Conservation (phyloP, 176 grass and related monocot species). For the Eragrostis curvula region DNA sequence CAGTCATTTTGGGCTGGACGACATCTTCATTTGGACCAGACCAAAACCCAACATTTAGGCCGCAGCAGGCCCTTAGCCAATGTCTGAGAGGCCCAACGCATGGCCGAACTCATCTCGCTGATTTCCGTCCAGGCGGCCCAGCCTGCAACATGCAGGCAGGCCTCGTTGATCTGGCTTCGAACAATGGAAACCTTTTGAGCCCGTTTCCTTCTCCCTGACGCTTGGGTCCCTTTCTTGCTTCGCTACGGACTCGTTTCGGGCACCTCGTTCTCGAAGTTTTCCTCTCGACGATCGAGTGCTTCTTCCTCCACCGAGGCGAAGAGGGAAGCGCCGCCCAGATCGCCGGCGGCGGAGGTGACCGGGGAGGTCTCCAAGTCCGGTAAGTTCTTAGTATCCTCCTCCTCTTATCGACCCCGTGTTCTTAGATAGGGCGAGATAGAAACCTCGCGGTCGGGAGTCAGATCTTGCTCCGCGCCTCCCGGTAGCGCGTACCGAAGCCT, state of each 20-base stretch:
- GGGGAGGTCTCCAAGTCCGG: neutral
- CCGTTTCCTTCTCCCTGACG: neutral
- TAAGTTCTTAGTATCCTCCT: neutral
- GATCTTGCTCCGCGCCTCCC: slow-evolving; percentile 32
- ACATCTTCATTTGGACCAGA: neutral
- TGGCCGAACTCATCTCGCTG: too few relatives aligned
- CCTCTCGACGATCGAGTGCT: neutral
- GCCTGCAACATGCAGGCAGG: neutral
- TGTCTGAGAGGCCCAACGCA: neutral
- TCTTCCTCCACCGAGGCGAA: slow-evolving; percentile 5
- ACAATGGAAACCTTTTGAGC: neutral
- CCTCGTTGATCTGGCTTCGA: neutral
- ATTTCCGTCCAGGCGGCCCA: neutral
- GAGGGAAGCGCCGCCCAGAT: slow-evolving; percentile 10
- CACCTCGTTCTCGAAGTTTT: slow-evolving; percentile 2
- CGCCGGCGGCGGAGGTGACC: slow-evolving; percentile 3
- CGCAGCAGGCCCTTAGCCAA: neutral
- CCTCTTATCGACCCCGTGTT: neutral
- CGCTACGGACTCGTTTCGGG: neutral
- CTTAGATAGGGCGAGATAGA: neutral
- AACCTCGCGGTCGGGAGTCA: neutral
- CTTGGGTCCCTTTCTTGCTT: neutral
- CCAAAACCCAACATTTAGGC: neutral
- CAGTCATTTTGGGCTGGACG: too few relatives aligned
- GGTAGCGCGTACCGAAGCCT: neutral